Evolutionary conservation across 2,329 filamentous ascomycete genomes (phyloP).

Genomic region (Elsinoe batatas): DNA sequence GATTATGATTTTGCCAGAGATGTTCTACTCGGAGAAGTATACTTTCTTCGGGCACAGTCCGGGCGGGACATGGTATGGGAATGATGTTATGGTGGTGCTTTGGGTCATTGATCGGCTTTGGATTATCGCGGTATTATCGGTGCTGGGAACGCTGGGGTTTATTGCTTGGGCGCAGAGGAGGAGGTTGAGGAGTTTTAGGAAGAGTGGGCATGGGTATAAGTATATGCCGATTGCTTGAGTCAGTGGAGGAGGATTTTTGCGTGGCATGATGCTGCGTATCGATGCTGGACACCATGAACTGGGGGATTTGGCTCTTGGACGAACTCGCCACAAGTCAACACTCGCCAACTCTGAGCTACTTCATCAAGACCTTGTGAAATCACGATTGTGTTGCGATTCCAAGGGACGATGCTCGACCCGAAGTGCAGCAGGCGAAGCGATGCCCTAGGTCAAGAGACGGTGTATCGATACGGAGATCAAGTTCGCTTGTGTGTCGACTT

Average conservation of each 20-base stretch:
- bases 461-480: not conserved
- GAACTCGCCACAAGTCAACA: too few species aligned
- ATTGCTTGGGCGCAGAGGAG: not conserved
- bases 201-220: not conserved
- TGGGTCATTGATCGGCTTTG: conserved; percentile 20
- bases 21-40: conserved; percentile 25
- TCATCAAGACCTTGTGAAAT: too few species aligned
- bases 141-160: too few species aligned
- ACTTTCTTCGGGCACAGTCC: conserved; percentile 26
- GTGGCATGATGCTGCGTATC: not conserved
- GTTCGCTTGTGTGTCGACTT: not conserved
- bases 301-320: too few species aligned
- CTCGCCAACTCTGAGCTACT: too few species aligned
- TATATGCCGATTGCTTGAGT: not conserved
- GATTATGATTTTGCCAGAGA: conserved; percentile 21
- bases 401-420: too few species aligned
- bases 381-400: too few species aligned
- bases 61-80: conserved; percentile 26
- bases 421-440: too few species aligned
- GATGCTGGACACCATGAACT: not conserved
- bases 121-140: not conserved
- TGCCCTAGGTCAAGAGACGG: not conserved
- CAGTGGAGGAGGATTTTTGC: not conserved
- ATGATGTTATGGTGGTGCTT: conserved; percentile 23
- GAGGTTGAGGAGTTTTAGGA: not conserved